Evolutionary conservation across 768 basidiomycete species (phyloP).

Genomic region (Amanita inopinata): DNA sequence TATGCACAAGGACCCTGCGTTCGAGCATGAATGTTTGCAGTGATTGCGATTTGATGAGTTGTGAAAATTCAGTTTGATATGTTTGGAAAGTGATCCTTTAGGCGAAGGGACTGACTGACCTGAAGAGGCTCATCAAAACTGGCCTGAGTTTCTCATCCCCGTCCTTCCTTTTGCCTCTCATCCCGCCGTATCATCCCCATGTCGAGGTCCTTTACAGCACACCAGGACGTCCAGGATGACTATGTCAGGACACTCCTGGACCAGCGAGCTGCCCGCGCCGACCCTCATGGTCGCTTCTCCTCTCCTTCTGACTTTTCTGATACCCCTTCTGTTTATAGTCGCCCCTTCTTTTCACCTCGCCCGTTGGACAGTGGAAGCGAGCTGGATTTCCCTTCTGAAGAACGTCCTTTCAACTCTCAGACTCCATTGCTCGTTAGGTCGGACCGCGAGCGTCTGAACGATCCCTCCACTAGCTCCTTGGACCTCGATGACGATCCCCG

Average conservation of each 20-base stretch:
- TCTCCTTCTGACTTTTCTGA: conserved; percentile 52
- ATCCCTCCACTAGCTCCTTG: conserved; percentile 40
- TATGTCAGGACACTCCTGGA: conserved; percentile 43
- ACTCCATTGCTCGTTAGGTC: conserved; percentile 8
- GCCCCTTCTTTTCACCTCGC: conserved; percentile 45
- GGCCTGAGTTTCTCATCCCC: conserved; percentile 6
- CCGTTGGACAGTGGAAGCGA: conserved; percentile 24
- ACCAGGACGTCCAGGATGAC: conserved; percentile 32
- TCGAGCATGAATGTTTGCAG: too few relatives aligned
- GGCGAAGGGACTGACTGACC: too few relatives aligned
- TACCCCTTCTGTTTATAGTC: conserved; percentile 64
- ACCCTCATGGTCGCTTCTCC: conserved; percentile 38
- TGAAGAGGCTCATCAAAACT: too few relatives aligned
- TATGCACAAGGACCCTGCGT: too few relatives aligned
- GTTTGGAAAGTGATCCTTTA: too few relatives aligned
- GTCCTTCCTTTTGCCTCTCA: conserved; percentile 11
- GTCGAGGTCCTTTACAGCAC: conserved; percentile 30
- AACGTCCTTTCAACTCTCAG: conserved; percentile 18
- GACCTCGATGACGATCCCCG: conserved; percentile 48
- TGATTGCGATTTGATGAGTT: too few relatives aligned
- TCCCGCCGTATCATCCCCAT: conserved; percentile 19
- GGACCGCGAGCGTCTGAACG: conserved; percentile 32
- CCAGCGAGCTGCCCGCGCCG: conserved; percentile 42
- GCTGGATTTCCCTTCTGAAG: conserved; percentile 19
- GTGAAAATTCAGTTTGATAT: too few relatives aligned